A percentile compares a stretch with the other conserved stretches of the same genome.
Evolutionary conservation across 2,329 filamentous ascomycete species (phyloP).

Genomic region (Exophiala calicioides): DNA sequence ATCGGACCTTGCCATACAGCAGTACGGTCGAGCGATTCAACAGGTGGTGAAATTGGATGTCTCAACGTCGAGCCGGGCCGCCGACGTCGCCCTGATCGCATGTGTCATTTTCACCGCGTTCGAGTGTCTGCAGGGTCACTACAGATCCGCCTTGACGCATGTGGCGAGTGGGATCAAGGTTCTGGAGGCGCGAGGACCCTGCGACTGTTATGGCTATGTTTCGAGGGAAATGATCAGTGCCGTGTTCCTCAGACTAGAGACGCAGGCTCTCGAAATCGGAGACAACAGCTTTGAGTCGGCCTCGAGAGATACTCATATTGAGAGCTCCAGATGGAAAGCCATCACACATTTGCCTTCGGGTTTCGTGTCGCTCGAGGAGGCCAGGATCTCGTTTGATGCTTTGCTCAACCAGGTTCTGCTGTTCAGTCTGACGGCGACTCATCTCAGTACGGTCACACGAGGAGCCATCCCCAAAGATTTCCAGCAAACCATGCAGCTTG

Average conservation of each 20-base stretch:
- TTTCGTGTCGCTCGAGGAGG: no score
- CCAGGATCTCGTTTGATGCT: no score
- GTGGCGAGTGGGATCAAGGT: constrained; percentile 5
- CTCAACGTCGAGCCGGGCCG: background rate
- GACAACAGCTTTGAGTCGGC: constrained; percentile 5
- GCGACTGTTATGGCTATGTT: background rate
- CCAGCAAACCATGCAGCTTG: no score
- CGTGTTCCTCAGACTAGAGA: constrained; percentile 9
- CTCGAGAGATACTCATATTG: no score
- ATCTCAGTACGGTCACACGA: no score
- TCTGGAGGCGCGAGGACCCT: background rate
- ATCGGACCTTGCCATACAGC: constrained; percentile 5
- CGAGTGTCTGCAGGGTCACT: constrained; percentile 10
- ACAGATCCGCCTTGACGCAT: constrained; percentile 10
- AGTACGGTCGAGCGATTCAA: constrained; percentile 14
- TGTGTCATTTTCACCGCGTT: constrained; percentile 16
- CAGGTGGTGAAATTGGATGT: constrained; percentile 4
- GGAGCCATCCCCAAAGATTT: no score
- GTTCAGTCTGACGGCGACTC: no score
- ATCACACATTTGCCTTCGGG: no score
- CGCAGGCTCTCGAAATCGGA: constrained; percentile 14
- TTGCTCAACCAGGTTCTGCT: no score
- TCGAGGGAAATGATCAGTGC: background rate
- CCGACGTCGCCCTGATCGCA: constrained; percentile 10
- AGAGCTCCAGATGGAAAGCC: background rate